Evolutionary conservation across 1,139 yeast genomes (phyloP).

Genomic region (Candida sp.): DNA sequence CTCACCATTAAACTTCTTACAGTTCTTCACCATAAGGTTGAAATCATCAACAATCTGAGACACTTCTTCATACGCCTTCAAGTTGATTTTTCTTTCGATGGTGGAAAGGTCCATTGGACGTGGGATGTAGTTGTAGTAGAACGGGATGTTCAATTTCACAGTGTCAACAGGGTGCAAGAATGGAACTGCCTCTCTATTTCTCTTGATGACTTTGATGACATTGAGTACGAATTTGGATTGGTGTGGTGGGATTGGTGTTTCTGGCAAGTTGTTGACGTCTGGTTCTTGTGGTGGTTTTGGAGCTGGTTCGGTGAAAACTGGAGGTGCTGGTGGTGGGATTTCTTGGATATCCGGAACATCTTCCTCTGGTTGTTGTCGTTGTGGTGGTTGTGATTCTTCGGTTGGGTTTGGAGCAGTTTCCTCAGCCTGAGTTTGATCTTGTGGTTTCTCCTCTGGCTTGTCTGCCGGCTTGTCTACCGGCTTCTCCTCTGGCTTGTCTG

Average conservation of each 20-base stretch:
- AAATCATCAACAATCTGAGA: constrained; percentile 78
- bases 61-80: constrained; percentile 72
- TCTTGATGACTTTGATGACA: constrained; percentile 78
- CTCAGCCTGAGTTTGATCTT: neutral
- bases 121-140: constrained; percentile 80
- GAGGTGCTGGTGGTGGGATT: constrained; percentile 5
- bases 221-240: constrained; percentile 76
- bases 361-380: neutral
- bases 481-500: too few species aligned
- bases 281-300: constrained; percentile 77
- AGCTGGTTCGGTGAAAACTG: constrained; percentile 52
- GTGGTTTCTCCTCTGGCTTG: neutral
- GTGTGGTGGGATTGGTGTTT: constrained; percentile 81
- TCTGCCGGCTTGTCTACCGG: too few species aligned
- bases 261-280: constrained; percentile 69
- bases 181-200: constrained; percentile 93
- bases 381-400: neutral
- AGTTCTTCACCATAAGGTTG: constrained; percentile 83
- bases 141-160: constrained; percentile 87
- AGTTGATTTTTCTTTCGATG: constrained; percentile 77
- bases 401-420: neutral
- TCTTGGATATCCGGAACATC: constrained; percentile 1
- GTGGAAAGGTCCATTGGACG: constrained; percentile 96
- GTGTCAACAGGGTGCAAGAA: constrained; percentile 91
- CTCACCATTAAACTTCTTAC: constrained; percentile 84